These are phyloP conservation scores for Blastocladiella britannica DNA, from an alignment of 192 early-diverging fungal genomes.

Conservation along the genomic window DNA sequence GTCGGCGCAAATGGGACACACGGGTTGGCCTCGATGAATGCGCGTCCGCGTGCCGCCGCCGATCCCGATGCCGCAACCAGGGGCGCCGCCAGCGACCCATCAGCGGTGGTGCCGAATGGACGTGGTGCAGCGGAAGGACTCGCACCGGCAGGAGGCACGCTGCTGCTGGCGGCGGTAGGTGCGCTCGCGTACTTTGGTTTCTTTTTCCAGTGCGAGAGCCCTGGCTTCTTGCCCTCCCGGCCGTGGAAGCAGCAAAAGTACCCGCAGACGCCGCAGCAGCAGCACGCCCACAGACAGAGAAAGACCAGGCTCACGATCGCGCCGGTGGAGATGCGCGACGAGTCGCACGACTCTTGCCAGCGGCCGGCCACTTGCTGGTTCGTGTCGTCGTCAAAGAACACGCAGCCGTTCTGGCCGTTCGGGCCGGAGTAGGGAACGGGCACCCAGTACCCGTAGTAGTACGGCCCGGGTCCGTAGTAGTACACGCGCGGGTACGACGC, in stretches of 20 bases:
- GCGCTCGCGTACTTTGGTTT: not conserved
- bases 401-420: not conserved
- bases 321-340: not conserved
- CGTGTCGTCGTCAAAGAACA: not conserved
- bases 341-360: not conserved
- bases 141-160: not conserved
- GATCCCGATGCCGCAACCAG: not conserved
- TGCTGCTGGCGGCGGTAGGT: not conserved
- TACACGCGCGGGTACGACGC: not conserved
- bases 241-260: not conserved
- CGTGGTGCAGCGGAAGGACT: not conserved
- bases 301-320: not conserved
- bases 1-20: too few species aligned
- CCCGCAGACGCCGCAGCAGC: not conserved
- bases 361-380: not conserved
- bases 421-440: not conserved
- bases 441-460: not conserved
- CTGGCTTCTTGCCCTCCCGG: not conserved
- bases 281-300: not conserved
- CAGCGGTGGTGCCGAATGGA: not conserved
- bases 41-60: too few species aligned
- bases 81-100: not conserved
- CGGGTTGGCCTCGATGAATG: too few species aligned
- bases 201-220: not conserved
- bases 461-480: too few species aligned